Evolutionary conservation across 2,329 filamentous ascomycete species (phyloP).

Genomic region (Pseudocercospora macadamiae): DNA sequence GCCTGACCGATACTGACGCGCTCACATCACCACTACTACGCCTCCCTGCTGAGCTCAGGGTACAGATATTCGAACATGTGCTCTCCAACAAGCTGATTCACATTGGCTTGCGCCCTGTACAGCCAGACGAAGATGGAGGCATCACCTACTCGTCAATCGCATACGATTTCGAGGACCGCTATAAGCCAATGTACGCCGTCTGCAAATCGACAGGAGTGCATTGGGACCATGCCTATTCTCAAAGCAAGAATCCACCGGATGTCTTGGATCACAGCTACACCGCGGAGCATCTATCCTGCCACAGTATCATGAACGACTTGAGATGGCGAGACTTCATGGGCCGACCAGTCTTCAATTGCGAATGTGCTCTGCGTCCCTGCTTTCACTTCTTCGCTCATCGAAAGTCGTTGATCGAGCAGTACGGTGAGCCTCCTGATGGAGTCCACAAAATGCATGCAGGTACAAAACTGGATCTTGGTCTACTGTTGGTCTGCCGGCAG

Average conservation of each 20-base stretch:
- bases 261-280: slow-evolving; percentile 3
- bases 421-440: slow-evolving; percentile 17
- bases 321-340: slow-evolving; percentile 19
- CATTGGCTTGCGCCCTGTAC: slow-evolving; percentile 13
- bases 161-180: slow-evolving; percentile 1
- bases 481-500: slow-evolving; percentile 15
- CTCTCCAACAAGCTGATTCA: slow-evolving; percentile 21
- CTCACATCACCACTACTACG: slow-evolving; percentile 13
- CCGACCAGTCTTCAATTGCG: slow-evolving; percentile 10
- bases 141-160: slow-evolving; percentile 2
- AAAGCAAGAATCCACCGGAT: not conserved
- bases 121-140: slow-evolving; percentile 16
- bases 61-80: slow-evolving; percentile 23
- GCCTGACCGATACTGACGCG: not conserved
- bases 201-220: slow-evolving; percentile 9
- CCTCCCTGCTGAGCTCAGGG: slow-evolving; percentile 21
- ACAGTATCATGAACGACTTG: slow-evolving; percentile 18
- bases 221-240: not conserved
- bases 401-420: slow-evolving; percentile 16
- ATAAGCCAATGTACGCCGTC: slow-evolving; percentile 19
- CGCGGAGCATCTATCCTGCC: slow-evolving; percentile 10
- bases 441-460: slow-evolving; percentile 11
- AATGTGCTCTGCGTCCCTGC: slow-evolving; percentile 18
- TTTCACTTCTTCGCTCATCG: slow-evolving; percentile 20
- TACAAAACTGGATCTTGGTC: slow-evolving; percentile 17